Base-by-base conservation (phyloP, 305 asterid species). In the Salvia sclarea region DNA sequence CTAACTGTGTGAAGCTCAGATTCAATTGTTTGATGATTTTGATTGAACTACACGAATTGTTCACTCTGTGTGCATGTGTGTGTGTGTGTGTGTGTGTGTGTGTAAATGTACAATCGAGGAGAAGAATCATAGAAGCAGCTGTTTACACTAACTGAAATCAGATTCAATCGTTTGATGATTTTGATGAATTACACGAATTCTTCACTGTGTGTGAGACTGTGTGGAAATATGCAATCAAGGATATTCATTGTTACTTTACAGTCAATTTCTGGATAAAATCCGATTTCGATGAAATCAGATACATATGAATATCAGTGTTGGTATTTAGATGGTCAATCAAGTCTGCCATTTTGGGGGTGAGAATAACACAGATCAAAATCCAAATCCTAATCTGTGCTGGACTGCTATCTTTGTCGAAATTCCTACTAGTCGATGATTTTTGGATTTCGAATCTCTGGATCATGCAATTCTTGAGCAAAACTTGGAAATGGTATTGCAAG, bases 401-500 rank as follows among this genome's bases (percentile, higher is more conserved):
- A 35, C 31, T 47, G 12, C 18, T 25, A 25, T 13, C 40, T 37
- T 25, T 40, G 16, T 22, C 8, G 22, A 21, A 38, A 38, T 10
- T 38, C 44, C 38, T 38, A 0, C 4, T 9, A 28, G 2, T 28
- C 17, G 17, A 20, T 24, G 20, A 12, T 13, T 24, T 8, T 6
- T 8, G 21, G 35, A 37, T 28, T 12, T 24, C 8, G 18, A 21
- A 41, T 11, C 12, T 20, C 31, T 35, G 22, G 14, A 17, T 20
- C 35, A 2, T 33, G 12, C 48, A 16, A 3, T 72, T 45, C 58
- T 57, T 64, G 54, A 55, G 60, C 33, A 54, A 4, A 25, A 44
- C 58, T n/a, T 2, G 50, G 41, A 49, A 49, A 38, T 71, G 30
- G 25, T 33, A n/a, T 22, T 64, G 14, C 70, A 53, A 53, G 61